A percentile compares a stretch with the other conserved stretches of the same genome.
Evolutionary conservation across 108 stramenopile genomes (phyloP).

Genomic region (Cylindrotheca fusiformis): DNA sequence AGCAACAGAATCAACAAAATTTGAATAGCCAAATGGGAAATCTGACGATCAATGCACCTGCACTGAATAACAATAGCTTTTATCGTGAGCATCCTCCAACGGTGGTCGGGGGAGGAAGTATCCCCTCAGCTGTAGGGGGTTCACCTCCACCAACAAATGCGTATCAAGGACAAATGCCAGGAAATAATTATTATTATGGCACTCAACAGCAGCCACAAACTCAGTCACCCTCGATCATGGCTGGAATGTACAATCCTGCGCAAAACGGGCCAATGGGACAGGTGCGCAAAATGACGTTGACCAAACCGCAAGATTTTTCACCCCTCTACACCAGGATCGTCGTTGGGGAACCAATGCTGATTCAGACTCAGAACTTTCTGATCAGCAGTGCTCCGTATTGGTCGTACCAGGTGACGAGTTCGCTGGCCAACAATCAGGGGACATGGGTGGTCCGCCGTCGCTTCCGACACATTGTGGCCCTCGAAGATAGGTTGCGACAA

Average conservation of each 20-base stretch:
- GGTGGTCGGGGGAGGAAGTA: background rate
- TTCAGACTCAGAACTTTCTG: conserved; percentile 55
- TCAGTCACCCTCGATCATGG: conserved; percentile 16
- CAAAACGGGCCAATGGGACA: conserved; percentile 9
- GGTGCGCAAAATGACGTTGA: conserved; percentile 20
- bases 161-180: conserved; percentile 22
- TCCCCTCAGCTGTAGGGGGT: background rate
- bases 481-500: conserved; percentile 72
- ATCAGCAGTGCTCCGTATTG: conserved; percentile 63
- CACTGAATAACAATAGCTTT: conserved; percentile 5
- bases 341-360: conserved; percentile 68
- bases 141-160: conserved; percentile 20
- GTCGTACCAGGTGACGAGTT: conserved; percentile 73
- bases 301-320: conserved; percentile 41
- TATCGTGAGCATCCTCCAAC: conserved; percentile 24
- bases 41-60: background rate
- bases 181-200: conserved; percentile 22
- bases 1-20: conserved; percentile 8
- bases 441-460: conserved; percentile 73
- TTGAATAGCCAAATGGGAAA: background rate
- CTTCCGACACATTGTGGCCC: conserved; percentile 86
- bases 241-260: conserved; percentile 39
- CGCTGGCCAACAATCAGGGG: conserved; percentile 31
- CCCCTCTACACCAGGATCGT: conserved; percentile 52
- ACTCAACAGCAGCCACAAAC: conserved; percentile 21